A percentile compares a stretch with the other conserved stretches of the same genome.
Evolutionary conservation across 2,329 filamentous ascomycete species (phyloP).

Genomic region (Aspergillus fumigatiaffinis): DNA sequence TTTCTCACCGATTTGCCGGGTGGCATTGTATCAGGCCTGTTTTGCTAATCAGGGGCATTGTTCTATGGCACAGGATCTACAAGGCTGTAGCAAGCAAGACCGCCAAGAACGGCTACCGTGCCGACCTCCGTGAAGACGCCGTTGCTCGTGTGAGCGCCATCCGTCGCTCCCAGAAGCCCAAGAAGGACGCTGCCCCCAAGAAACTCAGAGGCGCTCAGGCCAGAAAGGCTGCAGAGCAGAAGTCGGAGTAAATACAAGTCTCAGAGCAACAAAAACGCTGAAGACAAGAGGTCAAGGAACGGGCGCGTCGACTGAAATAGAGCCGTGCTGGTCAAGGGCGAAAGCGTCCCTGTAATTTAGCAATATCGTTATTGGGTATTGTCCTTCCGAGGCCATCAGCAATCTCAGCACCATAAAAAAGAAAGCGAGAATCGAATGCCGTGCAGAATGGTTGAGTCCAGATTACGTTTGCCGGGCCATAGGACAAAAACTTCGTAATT

Average conservation of each 20-base stretch:
- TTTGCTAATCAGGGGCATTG: slow-evolving; percentile 15
- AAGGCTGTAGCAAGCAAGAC: slow-evolving; percentile 77
- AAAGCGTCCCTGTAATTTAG: slow-evolving; percentile 31
- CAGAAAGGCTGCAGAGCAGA: slow-evolving; percentile 56
- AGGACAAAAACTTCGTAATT: slow-evolving; percentile 1
- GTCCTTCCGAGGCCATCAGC: slow-evolving; percentile 9
- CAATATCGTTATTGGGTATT: slow-evolving; percentile 16
- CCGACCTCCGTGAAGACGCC: slow-evolving; percentile 71
- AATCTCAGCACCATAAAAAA: slow-evolving; percentile 11
- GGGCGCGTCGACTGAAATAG: slow-evolving; percentile 14
- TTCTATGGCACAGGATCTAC: slow-evolving; percentile 64
- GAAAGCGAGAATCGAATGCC: slow-evolving; percentile 3
- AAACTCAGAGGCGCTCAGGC: slow-evolving; percentile 80
- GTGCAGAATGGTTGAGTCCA: not conserved
- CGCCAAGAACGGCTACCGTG: slow-evolving; percentile 81
- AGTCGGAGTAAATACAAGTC: slow-evolving; percentile 30
- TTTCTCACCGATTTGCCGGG: not conserved
- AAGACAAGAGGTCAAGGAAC: slow-evolving; percentile 5
- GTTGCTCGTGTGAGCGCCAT: slow-evolving; percentile 84
- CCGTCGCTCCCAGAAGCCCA: slow-evolving; percentile 70
- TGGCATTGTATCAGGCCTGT: not conserved
- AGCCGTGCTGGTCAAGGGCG: slow-evolving; percentile 24
- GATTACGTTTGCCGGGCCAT: not conserved
- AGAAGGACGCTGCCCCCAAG: slow-evolving; percentile 68
- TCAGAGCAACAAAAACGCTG: not conserved